phyloP scores from a whole-genome alignment of 2,329 filamentous ascomycete species.

The Clonostachys chloroleuca region DNA sequence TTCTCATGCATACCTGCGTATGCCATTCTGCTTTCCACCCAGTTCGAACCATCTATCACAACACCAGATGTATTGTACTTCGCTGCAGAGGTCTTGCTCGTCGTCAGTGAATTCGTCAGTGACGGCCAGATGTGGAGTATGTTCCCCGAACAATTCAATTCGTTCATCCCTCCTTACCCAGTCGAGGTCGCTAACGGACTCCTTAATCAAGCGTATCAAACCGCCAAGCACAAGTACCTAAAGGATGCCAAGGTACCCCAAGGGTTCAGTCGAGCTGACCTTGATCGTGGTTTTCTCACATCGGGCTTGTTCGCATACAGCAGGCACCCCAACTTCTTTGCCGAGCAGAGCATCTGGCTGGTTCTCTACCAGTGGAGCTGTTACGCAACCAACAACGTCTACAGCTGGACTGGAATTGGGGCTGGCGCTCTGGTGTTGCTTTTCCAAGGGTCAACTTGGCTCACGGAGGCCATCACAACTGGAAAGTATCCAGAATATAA shows the following conservation, averaged over 20 bases:
- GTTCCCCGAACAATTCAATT: constrained; percentile 11
- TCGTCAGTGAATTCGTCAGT: constrained; percentile 70
- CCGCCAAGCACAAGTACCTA: constrained; percentile 73
- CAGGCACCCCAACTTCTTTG: constrained; percentile 91
- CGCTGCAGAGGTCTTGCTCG: constrained; percentile 39
- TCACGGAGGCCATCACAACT: constrained; percentile 79
- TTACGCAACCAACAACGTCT: constrained; percentile 63
- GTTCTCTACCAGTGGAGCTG: constrained; percentile 85
- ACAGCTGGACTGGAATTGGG: constrained; percentile 77
- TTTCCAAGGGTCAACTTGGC: constrained; percentile 84
- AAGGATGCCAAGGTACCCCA: constrained; percentile 66
- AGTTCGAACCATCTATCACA: constrained; percentile 48
- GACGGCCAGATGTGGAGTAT: constrained; percentile 90
- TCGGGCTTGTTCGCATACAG: constrained; percentile 83
- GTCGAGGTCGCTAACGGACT: background rate
- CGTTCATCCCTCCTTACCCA: background rate
- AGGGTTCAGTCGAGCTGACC: constrained; percentile 63
- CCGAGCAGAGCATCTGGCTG: constrained; percentile 89
- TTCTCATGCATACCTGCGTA: constrained; percentile 78
- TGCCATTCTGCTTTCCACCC: constrained; percentile 68
- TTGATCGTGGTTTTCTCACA: constrained; percentile 86
- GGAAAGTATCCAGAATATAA: constrained; percentile 86
- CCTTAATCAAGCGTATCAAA: constrained; percentile 61
- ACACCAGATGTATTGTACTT: constrained; percentile 43
- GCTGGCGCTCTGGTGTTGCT: constrained; percentile 67